Conservation (phyloP, 192 early-diverging fungal genomes). For the Backusella tarrabulga region DNA sequence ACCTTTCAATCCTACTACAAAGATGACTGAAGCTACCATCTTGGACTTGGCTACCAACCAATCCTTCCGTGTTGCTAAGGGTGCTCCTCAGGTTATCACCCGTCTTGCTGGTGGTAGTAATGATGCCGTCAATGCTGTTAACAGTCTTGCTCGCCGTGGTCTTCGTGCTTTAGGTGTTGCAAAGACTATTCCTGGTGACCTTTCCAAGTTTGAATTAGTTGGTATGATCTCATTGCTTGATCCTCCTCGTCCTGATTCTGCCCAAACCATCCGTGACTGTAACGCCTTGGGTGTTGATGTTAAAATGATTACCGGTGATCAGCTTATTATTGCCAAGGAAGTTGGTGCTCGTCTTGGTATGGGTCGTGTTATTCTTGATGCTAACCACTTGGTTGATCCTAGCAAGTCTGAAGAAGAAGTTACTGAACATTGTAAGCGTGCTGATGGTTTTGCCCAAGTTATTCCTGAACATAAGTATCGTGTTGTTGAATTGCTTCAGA, state of each 20-base stretch:
- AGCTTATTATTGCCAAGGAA: slow-evolving; percentile 88
- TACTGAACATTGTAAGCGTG: slow-evolving; percentile 73
- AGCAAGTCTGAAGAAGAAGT: slow-evolving; percentile 63
- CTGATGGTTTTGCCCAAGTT: slow-evolving; percentile 93
- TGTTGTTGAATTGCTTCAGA: slow-evolving; percentile 87
- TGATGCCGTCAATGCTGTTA: slow-evolving; percentile 82
- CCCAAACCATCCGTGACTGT: slow-evolving; percentile 83
- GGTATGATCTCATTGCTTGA: slow-evolving; percentile 87
- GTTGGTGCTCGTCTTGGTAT: slow-evolving; percentile 85
- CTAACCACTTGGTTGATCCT: slow-evolving; percentile 68
- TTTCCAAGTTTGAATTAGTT: slow-evolving; percentile 73
- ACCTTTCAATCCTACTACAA: slow-evolving; percentile 87
- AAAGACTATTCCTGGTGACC: slow-evolving; percentile 58
- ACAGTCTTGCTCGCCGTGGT: slow-evolving; percentile 81
- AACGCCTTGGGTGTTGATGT: slow-evolving; percentile 77
- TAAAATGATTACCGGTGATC: slow-evolving; percentile 96
- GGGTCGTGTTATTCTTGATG: slow-evolving; percentile 82
- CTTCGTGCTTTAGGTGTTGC: slow-evolving; percentile 67
- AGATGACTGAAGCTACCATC: slow-evolving; percentile 85
- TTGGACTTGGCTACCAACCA: slow-evolving; percentile 63
- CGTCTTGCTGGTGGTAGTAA: slow-evolving; percentile 79
- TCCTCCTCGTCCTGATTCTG: slow-evolving; percentile 84
- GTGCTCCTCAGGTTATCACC: slow-evolving; percentile 92
- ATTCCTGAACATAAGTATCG: slow-evolving; percentile 95
- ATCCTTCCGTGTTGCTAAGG: slow-evolving; percentile 89